Percentiles rank a stretch among this genome's conserved stretches.
These are phyloP conservation scores for Synchytrium microbalum DNA, from an alignment of 371 early-diverging fungal genomes.

Conservation along the genomic window DNA sequence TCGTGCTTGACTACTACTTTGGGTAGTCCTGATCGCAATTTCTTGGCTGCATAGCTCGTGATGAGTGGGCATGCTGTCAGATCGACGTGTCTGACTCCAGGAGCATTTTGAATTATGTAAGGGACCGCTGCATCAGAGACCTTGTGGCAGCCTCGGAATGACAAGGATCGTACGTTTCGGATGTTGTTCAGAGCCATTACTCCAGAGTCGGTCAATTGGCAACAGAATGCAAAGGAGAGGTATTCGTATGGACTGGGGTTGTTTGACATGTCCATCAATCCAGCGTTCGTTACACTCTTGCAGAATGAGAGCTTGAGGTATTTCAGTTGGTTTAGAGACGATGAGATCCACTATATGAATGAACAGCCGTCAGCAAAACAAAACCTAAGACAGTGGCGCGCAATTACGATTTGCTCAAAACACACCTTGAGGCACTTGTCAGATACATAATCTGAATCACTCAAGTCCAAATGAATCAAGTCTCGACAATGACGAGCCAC, in stretches of 20 bases:
- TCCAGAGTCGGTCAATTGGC: slow-evolving; percentile 32
- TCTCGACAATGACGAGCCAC: slow-evolving; percentile 34
- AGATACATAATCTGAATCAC: slow-evolving; percentile 35
- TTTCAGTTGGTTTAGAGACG: slow-evolving; percentile 24
- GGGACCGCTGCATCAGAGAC: slow-evolving; percentile 31
- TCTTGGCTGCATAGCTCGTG: neutral
- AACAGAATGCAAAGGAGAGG: slow-evolving; percentile 29
- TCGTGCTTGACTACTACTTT: neutral
- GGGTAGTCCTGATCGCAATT: neutral
- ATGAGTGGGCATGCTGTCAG: neutral
- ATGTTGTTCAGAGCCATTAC: slow-evolving; percentile 32
- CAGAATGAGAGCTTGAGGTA: slow-evolving; percentile 33
- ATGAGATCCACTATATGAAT: slow-evolving; percentile 31
- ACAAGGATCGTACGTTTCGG: slow-evolving; percentile 19
- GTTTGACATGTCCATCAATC: slow-evolving; percentile 35
- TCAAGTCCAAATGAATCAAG: slow-evolving; percentile 23
- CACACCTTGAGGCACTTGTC: slow-evolving; percentile 40
- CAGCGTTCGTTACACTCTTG: slow-evolving; percentile 34
- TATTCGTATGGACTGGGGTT: slow-evolving; percentile 18
- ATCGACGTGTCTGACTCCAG: neutral
- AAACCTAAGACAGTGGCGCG: too few species aligned
- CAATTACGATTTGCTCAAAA: too few species aligned
- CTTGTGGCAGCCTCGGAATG: slow-evolving; percentile 30
- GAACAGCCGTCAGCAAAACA: too few species aligned
- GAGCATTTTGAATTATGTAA: neutral